Base-by-base conservation (phyloP, 306 rosid genomes). In the Rosa chinensis region DNA sequence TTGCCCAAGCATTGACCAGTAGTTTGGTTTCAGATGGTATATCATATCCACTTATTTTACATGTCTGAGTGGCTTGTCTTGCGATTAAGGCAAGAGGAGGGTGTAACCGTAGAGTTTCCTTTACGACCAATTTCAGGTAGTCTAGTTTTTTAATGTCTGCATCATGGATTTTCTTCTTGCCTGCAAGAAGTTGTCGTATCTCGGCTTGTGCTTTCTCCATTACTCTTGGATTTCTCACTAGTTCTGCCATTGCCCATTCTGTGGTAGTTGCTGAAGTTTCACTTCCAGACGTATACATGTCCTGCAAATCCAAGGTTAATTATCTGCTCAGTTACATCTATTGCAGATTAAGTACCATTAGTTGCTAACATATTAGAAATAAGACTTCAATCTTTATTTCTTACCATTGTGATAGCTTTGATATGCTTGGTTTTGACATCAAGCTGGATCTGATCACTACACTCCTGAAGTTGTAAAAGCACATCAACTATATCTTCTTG, bases 91-190 rank as follows among this genome's bases (percentile, higher is more conserved):
- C 64, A 40, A 5, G 39, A 1, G 78, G 35, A 77, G 88, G 86
- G 78, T 84, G 90, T 17, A 82, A 45, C 20, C 86, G 79, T 18
- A 81, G 48, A 8, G 78, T 75, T 75, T 88, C 87, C 58, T 85
- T 81, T 32, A 88, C 63, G 23, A 85, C 82, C 5, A 13, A n/a
- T 66, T 85, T 83, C 81, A 86, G 16, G 52, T 86, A 88, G 37
- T 66, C 82, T 9, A 88, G 74, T 9, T 80, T 28, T 2, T 78
- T 70, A 1, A 78, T 21, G 56, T 74, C 73, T 49, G 56, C 58
- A 68, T 77, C 86, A 32, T 77, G 68, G 20, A 71, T 55, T 2
- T 10, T 50, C 47, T 58, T 66, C 74, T 56, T 62, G 32, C 77
- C 80, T 0, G 32, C 63, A 8, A 80, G 44, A 8, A 47, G 75